Evolutionary conservation across 2,329 filamentous ascomycete genomes (phyloP), one percentile per base, ranked within the genome.

Genomic region (Falciphora oryzae): DNA sequence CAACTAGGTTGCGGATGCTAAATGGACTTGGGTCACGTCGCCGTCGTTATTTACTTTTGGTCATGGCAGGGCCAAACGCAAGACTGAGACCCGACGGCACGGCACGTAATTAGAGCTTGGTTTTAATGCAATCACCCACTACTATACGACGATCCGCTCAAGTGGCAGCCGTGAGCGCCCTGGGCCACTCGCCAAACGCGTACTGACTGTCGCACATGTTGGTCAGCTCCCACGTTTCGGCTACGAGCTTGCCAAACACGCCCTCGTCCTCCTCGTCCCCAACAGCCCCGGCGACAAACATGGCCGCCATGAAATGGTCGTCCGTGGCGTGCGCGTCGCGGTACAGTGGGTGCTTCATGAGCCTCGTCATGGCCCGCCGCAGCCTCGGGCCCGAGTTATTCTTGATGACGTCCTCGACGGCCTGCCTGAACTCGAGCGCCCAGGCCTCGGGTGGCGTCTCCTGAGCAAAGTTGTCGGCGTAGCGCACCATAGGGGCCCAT

Each of bases 291-390:
- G 86, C 84, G 0, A 87, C 82, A 74, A 90, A 90, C 69, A 86
- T 77, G 3, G 84, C 80, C 0, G 86, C 77, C 83, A 90, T 89
- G 68, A 88, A 90, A 70, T 90, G 87, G 71, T 90, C 88, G 70
- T 91, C 88, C 0, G 88, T 90, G 0, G 80, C 87, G 74, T 90
- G 88, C 0, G 88, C 88, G 69, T 89, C 87, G 22, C 87, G 76
- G 70, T 83, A 90, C 60, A 79, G 77, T 0, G 87, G 87, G 70
- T 89, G 84, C 76, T 90, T 89, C 86, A 90, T 90, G 68, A 90
- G 71, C 38, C 86, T 78, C 2, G 85, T 86, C 64, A 88, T 78
- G 0, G 79, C 83, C 3, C 83, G 77, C 3, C 85, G 74, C 61
- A 89, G 71, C 32, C 73, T 72, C 7, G 85, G 85, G 0, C 87